These are phyloP conservation scores for Cyclocybe cylindracea DNA, from an alignment of 768 basidiomycete species.

Conservation along the genomic window DNA sequence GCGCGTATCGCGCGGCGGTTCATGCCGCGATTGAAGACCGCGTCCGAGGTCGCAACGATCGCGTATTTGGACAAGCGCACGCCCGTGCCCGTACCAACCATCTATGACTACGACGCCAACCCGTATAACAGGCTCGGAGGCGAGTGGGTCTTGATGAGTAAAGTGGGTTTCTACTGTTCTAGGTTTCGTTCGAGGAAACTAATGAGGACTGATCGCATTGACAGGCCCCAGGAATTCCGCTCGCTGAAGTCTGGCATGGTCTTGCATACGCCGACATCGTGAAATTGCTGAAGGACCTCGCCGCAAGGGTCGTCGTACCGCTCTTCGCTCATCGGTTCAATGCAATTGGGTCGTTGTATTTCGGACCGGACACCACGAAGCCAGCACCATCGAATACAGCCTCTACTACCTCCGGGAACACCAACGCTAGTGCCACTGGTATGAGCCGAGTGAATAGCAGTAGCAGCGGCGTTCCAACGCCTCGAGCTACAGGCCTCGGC, in stretches of 20 bases:
- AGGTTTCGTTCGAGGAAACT: background rate
- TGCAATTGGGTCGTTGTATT: slow-evolving; percentile 74
- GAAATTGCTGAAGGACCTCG: slow-evolving; percentile 67
- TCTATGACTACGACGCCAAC: slow-evolving; percentile 80
- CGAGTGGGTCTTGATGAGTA: slow-evolving; percentile 87
- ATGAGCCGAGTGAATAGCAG: too few species aligned
- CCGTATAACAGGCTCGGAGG: slow-evolving; percentile 84
- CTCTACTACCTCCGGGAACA: too few species aligned
- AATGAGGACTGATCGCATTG: slow-evolving; percentile 12
- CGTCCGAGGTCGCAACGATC: slow-evolving; percentile 86
- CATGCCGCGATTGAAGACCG: slow-evolving; percentile 85
- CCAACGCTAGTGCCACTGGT: too few species aligned
- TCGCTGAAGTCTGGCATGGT: slow-evolving; percentile 70
- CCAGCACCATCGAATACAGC: too few species aligned
- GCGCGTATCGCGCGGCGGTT: slow-evolving; percentile 83
- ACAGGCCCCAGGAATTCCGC: slow-evolving; percentile 74
- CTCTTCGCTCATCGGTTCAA: slow-evolving; percentile 79
- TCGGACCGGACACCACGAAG: slow-evolving; percentile 40
- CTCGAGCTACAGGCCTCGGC: too few species aligned
- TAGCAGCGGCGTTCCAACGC: too few species aligned
- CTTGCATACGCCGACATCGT: slow-evolving; percentile 66
- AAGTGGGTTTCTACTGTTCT: slow-evolving; percentile 45
- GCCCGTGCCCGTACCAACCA: slow-evolving; percentile 68
- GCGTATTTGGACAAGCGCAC: slow-evolving; percentile 75
- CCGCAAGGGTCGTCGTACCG: slow-evolving; percentile 59